Evolutionary conservation across 345 rosid species (phyloP).

Genomic region (Eucalyptus victrix): DNA sequence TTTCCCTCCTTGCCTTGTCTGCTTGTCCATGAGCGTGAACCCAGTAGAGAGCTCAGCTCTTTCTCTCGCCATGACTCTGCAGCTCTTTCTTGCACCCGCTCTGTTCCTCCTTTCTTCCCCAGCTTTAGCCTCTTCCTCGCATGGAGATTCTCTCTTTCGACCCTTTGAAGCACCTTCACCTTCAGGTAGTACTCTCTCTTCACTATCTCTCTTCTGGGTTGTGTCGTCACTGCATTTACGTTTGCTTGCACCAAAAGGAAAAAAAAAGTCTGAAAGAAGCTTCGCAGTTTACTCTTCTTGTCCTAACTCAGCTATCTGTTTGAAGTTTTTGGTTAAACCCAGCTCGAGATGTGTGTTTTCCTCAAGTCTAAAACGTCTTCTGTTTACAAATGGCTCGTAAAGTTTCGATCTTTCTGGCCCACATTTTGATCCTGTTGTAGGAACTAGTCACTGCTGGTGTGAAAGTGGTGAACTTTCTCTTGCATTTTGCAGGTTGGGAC

Average conservation of each 20-base stretch:
- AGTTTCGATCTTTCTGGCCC: not conserved
- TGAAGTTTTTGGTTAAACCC: not conserved
- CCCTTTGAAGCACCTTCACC: slow-evolving; percentile 25
- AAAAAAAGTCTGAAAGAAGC: not conserved
- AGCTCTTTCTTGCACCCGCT: not conserved
- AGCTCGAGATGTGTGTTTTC: not conserved
- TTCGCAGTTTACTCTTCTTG: not conserved
- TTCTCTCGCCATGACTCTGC: not conserved
- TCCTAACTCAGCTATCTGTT: not conserved
- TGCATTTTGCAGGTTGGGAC: not conserved
- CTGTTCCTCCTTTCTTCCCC: slow-evolving; percentile 15
- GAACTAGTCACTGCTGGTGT: not conserved
- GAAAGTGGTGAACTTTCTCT: not conserved
- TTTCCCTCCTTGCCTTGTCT: not conserved
- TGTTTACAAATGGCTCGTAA: not conserved
- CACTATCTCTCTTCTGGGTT: not conserved
- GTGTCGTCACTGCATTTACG: not conserved
- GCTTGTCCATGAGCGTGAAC: not conserved
- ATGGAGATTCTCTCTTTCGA: slow-evolving; percentile 26
- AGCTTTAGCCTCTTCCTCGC: slow-evolving; percentile 13
- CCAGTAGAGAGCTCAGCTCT: not conserved
- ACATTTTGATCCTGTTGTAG: not conserved
- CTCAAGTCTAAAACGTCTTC: not conserved
- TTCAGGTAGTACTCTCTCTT: slow-evolving; percentile 21
- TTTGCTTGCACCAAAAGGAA: not conserved